Evolutionary conservation across 345 rosid genomes (phyloP), one percentile per base, ranked within the genome.

Genomic region (Hevea brasiliensis): DNA sequence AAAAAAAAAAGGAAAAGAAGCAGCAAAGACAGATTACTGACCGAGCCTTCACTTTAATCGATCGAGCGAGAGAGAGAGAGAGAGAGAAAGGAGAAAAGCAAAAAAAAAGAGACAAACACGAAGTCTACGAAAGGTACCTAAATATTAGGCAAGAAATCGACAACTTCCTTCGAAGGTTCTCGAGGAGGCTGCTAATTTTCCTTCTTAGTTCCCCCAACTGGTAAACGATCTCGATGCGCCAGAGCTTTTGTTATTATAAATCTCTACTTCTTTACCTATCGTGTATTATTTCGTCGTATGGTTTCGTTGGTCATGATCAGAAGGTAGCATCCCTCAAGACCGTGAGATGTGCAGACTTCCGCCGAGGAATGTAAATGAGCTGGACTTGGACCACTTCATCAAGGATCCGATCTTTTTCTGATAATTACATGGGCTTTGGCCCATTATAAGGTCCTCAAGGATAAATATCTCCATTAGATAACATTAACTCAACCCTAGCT

Each of bases 61-160:
- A n/a, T n/a, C n/a, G 5, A 17, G 9, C 23, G 32, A 57, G 3
- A 9, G 15, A 20, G n/a, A 15, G n/a, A 1, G 10, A 10, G 7
- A 24, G 17, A 26, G 35, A 57, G 18, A 13, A 14, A 47, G 3
- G 15, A 11, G 15, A 47, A 9, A 4, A 60, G 27, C 3, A 14
- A 58, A 12, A 40, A 6, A 8, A 40, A 41, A 20, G 65, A 17
- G 66, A 62, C 27, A 7, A 64, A 21, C 7, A 11, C 68, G 7
- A 40, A 62, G 48, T 62, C 44, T 32, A 64, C 0, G 15, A 64
- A 42, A 23, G 9, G 20, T 26, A 59, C 6, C 14, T 18, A 64
- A n/a, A 64, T 13, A 65, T 21, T 65, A 65, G 68, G 53, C 54
- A 48, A 23, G 32, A 42, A 65, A 12, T 65, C 20, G 53, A 44